These are phyloP conservation scores for Xerocomellus intermedius DNA, from an alignment of 768 basidiomycete genomes.

Conservation along the genomic window DNA sequence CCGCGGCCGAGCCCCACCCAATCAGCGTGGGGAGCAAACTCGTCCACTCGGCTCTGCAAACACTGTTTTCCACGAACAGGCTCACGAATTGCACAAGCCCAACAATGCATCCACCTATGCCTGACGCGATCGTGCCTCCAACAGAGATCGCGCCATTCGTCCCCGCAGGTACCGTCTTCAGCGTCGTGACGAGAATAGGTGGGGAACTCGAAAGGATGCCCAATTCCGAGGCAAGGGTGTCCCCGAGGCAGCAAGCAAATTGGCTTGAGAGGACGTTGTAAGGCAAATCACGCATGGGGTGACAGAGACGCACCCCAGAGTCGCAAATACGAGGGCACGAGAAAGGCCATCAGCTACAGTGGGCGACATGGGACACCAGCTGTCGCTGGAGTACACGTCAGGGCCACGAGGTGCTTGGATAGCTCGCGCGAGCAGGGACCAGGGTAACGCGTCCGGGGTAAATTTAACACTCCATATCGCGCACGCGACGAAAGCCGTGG, in stretches of 20 bases:
- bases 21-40: constrained; percentile 43
- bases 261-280: constrained; percentile 47
- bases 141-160: constrained; percentile 87
- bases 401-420: constrained; percentile 11
- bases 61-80: constrained; percentile 60
- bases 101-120: constrained; percentile 70
- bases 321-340: constrained; percentile 58
- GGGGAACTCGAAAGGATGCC: constrained; percentile 75
- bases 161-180: constrained; percentile 74
- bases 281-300: background rate
- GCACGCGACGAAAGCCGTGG: constrained; percentile 57
- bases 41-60: constrained; percentile 44
- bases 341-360: constrained; percentile 50
- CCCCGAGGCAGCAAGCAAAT: constrained; percentile 85
- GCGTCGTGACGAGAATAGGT: constrained; percentile 78
- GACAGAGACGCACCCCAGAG: constrained; percentile 54
- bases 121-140: constrained; percentile 71
- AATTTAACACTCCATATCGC: constrained; percentile 65
- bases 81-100: constrained; percentile 58
- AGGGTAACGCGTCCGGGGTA: constrained; percentile 42
- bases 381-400: constrained; percentile 36
- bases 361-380: constrained; percentile 64
- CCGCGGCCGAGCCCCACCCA: constrained; percentile 61
- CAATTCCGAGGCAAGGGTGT: constrained; percentile 91
- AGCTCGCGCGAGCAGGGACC: constrained; percentile 27